Evolutionary conservation across 345 rosid genomes (phyloP).

Genomic region (Mangifera indica): DNA sequence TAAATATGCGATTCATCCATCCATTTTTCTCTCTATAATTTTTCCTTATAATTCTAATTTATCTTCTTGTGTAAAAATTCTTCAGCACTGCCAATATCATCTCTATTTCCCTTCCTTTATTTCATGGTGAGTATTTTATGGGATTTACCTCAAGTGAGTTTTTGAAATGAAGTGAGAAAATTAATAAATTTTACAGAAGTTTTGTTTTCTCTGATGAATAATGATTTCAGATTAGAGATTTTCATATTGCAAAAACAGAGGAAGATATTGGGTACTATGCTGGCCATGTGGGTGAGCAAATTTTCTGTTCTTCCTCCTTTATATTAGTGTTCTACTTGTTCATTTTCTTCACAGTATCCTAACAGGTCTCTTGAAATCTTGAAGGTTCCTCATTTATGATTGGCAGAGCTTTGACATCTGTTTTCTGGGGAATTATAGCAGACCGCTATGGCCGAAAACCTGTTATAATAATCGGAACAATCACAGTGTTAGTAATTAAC

Average conservation of each 20-base stretch:
- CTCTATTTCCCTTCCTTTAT: constrained; percentile 84
- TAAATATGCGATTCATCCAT: no score
- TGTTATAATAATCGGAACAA: constrained; percentile 64
- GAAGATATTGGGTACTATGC: constrained; percentile 88
- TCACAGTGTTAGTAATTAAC: constrained; percentile 70
- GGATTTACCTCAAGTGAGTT: neutral
- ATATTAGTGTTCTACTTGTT: no score
- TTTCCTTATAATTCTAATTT: neutral
- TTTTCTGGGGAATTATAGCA: constrained; percentile 74
- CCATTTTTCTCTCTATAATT: neutral
- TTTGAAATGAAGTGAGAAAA: neutral
- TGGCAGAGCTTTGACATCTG: constrained; percentile 84
- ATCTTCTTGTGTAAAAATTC: constrained; percentile 9
- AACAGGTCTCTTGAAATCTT: constrained; percentile 17
- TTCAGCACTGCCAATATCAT: constrained; percentile 83
- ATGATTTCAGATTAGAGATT: constrained; percentile 61
- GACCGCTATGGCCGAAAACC: constrained; percentile 94
- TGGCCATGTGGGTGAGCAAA: constrained; percentile 73
- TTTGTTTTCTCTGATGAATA: neutral
- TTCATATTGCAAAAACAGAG: constrained; percentile 66
- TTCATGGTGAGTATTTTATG: constrained; percentile 65
- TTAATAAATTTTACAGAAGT: no score
- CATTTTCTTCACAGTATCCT: neutral
- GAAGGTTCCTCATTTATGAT: constrained; percentile 84
- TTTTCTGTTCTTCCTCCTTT: neutral